Percentiles rank a stretch among this genome's conserved stretches.
Conservation (phyloP, 2,329 filamentous ascomycete genomes). For the Cordyceps tenuipes region DNA sequence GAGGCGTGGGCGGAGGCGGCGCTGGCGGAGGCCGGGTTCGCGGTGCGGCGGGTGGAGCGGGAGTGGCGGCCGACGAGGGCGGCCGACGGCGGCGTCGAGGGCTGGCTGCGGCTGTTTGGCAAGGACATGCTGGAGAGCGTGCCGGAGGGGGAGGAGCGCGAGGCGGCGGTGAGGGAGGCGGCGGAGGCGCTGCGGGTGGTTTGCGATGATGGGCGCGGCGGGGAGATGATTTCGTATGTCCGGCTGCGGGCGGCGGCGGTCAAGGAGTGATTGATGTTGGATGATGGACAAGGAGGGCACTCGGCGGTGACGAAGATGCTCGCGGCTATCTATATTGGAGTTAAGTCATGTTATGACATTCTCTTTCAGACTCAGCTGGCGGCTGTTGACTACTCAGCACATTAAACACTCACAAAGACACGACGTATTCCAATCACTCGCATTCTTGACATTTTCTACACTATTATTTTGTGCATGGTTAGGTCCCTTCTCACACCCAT, state of each 20-base stretch:
- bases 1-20: constrained; percentile 47
- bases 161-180: constrained; percentile 45
- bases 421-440: no score
- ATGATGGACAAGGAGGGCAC: no score
- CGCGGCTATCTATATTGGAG: no score
- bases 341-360: no score
- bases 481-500: no score
- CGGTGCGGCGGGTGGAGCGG: constrained; percentile 45
- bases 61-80: constrained; percentile 57
- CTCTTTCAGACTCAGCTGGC: no score
- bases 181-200: constrained; percentile 46
- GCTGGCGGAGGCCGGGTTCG: constrained; percentile 37
- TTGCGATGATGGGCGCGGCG: constrained; percentile 48
- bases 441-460: no score
- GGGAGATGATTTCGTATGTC: constrained; percentile 46
- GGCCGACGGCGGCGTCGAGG: constrained; percentile 52
- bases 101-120: constrained; percentile 59
- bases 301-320: no score
- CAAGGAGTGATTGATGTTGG: constrained; percentile 20
- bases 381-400: no score
- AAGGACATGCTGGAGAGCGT: constrained; percentile 49
- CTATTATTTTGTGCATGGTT: no score
- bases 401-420: no score
- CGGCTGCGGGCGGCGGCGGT: constrained; percentile 41
- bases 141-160: constrained; percentile 34